Conservation (phyloP, 2,329 filamentous ascomycete species). For the Colletotrichum chrysophilum region DNA sequence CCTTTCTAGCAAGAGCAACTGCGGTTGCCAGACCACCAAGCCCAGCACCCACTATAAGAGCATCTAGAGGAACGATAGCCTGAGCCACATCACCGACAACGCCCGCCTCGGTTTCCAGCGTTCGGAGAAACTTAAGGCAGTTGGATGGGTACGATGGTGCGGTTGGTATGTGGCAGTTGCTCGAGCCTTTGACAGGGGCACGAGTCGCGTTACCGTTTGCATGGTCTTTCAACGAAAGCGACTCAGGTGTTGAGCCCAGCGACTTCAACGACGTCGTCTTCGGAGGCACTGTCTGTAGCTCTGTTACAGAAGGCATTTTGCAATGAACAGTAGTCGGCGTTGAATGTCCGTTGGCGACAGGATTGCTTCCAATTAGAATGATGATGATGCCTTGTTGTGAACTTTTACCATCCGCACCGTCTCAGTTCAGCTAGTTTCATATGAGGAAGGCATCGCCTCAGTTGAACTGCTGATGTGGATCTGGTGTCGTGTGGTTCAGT, state of each 20-base stretch:
- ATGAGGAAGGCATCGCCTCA: neutral
- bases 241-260: neutral
- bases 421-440: neutral
- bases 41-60: slow-evolving; percentile 20
- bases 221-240: neutral
- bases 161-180: neutral
- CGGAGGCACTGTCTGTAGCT: neutral
- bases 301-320: neutral
- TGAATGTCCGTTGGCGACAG: neutral
- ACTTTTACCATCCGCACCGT: neutral
- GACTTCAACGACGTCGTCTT: neutral
- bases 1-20: slow-evolving; percentile 7
- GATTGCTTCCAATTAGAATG: neutral
- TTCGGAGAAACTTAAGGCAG: slow-evolving; percentile 12
- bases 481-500: neutral
- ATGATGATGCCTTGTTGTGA: neutral
- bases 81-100: neutral
- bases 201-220: neutral
- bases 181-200: neutral
- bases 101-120: neutral
- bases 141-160: slow-evolving; percentile 15
- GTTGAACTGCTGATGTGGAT: neutral
- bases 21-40: slow-evolving; percentile 20
- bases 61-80: neutral
- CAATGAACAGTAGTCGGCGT: neutral